phyloP scores from a whole-genome alignment of 1,284 basidiomycete species.

The Neotropicomus parvogracilis region DNA sequence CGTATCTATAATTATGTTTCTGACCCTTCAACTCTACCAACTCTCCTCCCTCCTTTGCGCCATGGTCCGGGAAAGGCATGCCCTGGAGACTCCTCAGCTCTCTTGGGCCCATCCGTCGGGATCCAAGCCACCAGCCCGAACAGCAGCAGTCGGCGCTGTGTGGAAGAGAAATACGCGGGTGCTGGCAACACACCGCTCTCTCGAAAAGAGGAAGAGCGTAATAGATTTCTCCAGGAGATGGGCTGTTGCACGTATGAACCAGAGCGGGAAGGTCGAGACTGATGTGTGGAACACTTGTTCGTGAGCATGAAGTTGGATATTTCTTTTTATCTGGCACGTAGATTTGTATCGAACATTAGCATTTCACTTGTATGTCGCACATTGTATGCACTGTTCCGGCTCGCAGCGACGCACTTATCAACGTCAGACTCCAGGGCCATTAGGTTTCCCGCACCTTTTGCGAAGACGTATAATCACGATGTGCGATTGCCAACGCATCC shows the following conservation, averaged over 20 bases:
- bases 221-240: conserved; percentile 43
- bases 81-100: conserved; percentile 36
- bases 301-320: neutral
- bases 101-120: conserved; percentile 18
- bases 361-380: neutral
- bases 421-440: no score
- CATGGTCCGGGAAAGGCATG: conserved; percentile 22
- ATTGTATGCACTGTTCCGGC: no score
- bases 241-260: conserved; percentile 50
- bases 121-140: conserved; percentile 7
- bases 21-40: conserved; percentile 52
- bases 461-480: no score
- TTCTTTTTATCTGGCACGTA: conserved; percentile 2
- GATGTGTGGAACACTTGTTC: neutral
- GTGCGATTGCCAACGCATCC: no score
- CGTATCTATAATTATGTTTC: conserved; percentile 57
- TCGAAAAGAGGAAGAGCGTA: conserved; percentile 41
- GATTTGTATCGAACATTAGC: conserved; percentile 6
- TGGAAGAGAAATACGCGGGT: conserved; percentile 36
- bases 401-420: no score
- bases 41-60: conserved; percentile 37
- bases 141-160: conserved; percentile 25
- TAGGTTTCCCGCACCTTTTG: no score
- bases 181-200: conserved; percentile 38
- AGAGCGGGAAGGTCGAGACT: conserved; percentile 13